Percentiles rank a stretch among this genome's conserved stretches.
These are phyloP conservation scores for Beauveria medogensis DNA, from an alignment of 2,329 filamentous ascomycete species.

Conservation along the genomic window DNA sequence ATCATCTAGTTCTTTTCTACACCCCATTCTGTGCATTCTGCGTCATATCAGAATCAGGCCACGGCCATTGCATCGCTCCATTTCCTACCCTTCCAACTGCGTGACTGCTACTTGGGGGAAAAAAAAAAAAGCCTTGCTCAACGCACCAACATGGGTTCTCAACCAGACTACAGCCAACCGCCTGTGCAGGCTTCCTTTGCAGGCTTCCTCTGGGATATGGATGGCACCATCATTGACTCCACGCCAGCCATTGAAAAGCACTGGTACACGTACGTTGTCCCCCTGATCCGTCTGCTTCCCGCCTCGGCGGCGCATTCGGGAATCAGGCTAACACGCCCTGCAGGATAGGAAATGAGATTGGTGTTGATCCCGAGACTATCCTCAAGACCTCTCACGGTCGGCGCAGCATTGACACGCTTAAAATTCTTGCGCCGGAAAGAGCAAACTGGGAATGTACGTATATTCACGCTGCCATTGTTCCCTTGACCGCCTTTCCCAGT, in stretches of 20 bases:
- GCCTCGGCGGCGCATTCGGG: background rate
- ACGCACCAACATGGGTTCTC: constrained; percentile 24
- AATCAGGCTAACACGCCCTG: constrained; percentile 4
- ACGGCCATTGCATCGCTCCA: no score
- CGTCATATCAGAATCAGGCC: no score
- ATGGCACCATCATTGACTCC: constrained; percentile 77
- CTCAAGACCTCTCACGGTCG: constrained; percentile 86
- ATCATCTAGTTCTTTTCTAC: background rate
- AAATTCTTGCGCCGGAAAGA: constrained; percentile 70
- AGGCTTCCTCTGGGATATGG: constrained; percentile 65
- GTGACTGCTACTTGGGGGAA: background rate
- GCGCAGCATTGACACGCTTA: constrained; percentile 77
- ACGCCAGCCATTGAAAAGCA: constrained; percentile 70
- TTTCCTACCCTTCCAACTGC: no score
- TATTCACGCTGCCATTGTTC: background rate
- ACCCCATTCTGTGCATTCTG: background rate
- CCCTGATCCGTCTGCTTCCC: background rate
- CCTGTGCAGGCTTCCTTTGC: constrained; percentile 41
- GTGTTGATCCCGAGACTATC: constrained; percentile 76
- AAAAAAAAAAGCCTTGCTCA: background rate
- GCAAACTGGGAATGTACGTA: constrained; percentile 88
- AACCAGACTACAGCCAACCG: constrained; percentile 32
- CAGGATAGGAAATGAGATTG: constrained; percentile 75
- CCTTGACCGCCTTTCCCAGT: background rate
- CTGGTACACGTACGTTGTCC: constrained; percentile 54